These are phyloP conservation scores for Chalciporus piperatus DNA, from an alignment of 768 basidiomycete species.

Conservation along the genomic window DNA sequence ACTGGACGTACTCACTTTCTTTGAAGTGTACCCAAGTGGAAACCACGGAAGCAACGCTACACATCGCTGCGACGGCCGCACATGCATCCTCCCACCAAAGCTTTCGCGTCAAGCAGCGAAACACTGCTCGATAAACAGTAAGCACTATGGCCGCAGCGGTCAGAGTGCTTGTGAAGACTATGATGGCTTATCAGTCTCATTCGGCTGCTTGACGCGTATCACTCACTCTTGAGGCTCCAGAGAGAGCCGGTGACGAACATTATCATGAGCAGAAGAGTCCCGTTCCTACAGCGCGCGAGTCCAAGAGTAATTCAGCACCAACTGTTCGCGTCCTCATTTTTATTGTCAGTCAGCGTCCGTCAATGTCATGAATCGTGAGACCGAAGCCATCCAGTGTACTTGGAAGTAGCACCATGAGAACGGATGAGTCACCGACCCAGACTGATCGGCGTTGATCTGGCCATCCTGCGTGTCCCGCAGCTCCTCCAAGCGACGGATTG, in stretches of 20 bases:
- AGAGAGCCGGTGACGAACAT: constrained; percentile 1
- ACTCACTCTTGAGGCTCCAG: constrained; percentile 13
- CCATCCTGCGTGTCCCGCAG: too few species aligned
- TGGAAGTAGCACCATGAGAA: neutral
- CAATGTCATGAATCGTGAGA: neutral
- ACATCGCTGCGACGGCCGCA: constrained; percentile 1
- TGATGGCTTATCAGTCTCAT: neutral
- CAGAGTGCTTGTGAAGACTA: constrained; percentile 12
- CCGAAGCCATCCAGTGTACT: neutral
- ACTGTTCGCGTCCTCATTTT: neutral
- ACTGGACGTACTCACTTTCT: neutral
- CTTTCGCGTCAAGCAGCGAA: neutral
- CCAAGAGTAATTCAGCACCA: neutral
- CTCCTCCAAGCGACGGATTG: too few species aligned
- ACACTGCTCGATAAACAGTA: neutral
- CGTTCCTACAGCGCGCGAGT: neutral
- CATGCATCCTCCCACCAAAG: constrained; percentile 23
- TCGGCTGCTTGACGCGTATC: neutral
- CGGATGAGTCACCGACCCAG: too few species aligned
- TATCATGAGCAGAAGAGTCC: neutral
- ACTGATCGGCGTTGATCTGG: too few species aligned
- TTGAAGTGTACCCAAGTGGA: constrained; percentile 9
- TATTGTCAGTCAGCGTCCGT: too few species aligned
- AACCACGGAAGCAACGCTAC: constrained; percentile 4
- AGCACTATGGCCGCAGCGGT: constrained; percentile 1